Base-by-base conservation (phyloP, 176 grass and related monocot genomes). In the Zea luxurians region DNA sequence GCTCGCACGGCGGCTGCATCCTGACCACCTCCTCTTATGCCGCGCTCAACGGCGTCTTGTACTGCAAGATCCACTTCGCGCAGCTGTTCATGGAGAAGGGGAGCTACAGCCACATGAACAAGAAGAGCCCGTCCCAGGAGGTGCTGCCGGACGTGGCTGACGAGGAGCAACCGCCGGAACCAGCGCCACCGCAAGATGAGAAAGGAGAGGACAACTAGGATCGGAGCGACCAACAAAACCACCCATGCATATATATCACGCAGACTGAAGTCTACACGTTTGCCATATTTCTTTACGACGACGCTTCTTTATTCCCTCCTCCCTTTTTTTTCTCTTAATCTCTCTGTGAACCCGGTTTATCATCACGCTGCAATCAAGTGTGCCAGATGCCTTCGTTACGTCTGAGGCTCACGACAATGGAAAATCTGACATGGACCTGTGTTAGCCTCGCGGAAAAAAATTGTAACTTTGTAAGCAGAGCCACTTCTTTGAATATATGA, bases 11-110 rank as follows among this genome's bases (percentile, higher is more conserved):
- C 10, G 95, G 95, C 17, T 97, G 95, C 95, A 90, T 84, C 68
- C 83, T 97, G 44, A 97, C 86, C 61, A 83, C 89, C 20, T 92
- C 87, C n/a, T 93, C 89, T 71, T 98, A 98, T 53, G 95, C 95
- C 5, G 95, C 95, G 17, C 91, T 98, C 44, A 88, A 98, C 37
- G 95, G 95, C 58, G 88, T 89, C 58, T 86, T 98, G 71, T 98
- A 90, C 89, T 98, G 95, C 87, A 98, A 92, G 89, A 93, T 93
- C 78, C 95, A 98, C 83, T 98, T 98, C 48, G 55, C 16, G 13
- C 95, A 98, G 81, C 77, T 98, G 40, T 98, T 98, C 87, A 94
- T 90, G 89, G 95, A 98, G 91, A 98, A 94, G 78, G 95, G 95
- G 50, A 98, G 95, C 89, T 98, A 98, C 78, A 94, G 20, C 66